Percentiles rank a stretch among this genome's conserved stretches.
Evolutionary conservation across 305 asterid genomes (phyloP).

Genomic region (Fraxinus ornus): DNA sequence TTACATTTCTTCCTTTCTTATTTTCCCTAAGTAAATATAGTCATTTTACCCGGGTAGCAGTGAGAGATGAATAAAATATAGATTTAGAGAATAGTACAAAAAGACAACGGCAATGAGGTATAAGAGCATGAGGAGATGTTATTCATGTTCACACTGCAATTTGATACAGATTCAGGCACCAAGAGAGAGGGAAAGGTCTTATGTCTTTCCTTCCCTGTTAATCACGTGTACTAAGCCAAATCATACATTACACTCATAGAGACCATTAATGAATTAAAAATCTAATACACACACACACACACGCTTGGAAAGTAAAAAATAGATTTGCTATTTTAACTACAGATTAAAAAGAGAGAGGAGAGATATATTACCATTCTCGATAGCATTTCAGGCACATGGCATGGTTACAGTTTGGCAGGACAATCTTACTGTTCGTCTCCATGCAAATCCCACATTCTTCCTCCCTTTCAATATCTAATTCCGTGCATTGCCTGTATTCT

Average conservation of each 20-base stretch:
- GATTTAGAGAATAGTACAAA: background rate
- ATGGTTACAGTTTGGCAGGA: constrained; percentile 86
- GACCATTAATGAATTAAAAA: constrained; percentile 1
- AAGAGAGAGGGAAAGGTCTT: background rate
- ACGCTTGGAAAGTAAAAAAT: background rate
- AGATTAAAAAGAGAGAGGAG: background rate
- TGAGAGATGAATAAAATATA: background rate
- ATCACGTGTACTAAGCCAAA: background rate
- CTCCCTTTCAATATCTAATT: constrained; percentile 78
- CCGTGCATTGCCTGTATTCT: constrained; percentile 49
- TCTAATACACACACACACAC: background rate
- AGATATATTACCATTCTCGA: constrained; percentile 71
- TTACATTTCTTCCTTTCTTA: background rate
- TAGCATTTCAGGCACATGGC: constrained; percentile 94
- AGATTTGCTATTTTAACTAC: constrained; percentile 8
- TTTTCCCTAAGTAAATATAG: background rate
- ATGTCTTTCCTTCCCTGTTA: background rate
- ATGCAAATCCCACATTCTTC: constrained; percentile 97
- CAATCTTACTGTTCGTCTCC: constrained; percentile 84
- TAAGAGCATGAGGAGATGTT: background rate
- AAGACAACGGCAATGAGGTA: background rate
- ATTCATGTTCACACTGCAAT: background rate
- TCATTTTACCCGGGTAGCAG: background rate
- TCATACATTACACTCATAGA: background rate
- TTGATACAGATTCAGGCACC: background rate